These are phyloP conservation scores for Nidularia pulvinata DNA, from an alignment of 768 basidiomycete genomes.

Conservation along the genomic window DNA sequence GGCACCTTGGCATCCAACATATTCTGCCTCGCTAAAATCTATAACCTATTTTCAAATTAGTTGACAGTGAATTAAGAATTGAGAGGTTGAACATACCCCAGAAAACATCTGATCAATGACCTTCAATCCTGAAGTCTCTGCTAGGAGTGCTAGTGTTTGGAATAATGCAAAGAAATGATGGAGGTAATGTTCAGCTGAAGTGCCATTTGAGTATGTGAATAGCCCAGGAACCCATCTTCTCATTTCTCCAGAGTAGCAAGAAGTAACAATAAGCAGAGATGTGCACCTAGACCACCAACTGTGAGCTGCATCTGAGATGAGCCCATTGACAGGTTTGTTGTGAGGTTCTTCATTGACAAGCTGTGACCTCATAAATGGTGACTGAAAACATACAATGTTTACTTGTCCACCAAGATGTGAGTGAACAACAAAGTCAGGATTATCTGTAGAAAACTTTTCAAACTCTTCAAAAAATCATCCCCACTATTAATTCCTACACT, in stretches of 20 bases:
- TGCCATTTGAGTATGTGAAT: neutral
- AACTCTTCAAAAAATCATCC: too few species aligned
- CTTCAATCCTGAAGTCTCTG: neutral
- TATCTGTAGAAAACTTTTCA: too few species aligned
- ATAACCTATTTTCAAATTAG: constrained; percentile 18
- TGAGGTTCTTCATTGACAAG: neutral
- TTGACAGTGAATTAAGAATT: neutral
- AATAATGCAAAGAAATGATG: neutral
- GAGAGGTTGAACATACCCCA: constrained; percentile 9
- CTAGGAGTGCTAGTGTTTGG: neutral
- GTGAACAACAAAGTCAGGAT: neutral
- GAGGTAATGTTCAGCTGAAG: neutral
- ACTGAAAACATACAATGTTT: constrained; percentile 3
- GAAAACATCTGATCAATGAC: neutral
- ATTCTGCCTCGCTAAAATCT: constrained; percentile 31
- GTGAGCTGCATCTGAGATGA: constrained; percentile 2
- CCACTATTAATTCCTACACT: too few species aligned
- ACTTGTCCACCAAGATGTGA: neutral
- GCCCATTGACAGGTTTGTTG: constrained; percentile 2
- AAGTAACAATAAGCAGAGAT: neutral
- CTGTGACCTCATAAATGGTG: neutral
- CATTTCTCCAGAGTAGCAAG: neutral
- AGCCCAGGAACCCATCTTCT: neutral
- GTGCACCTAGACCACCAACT: neutral
- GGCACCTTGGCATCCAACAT: constrained; percentile 20